phyloP scores from a whole-genome alignment of 108 stramenopile species.

The Discostella pseudostelligera region DNA sequence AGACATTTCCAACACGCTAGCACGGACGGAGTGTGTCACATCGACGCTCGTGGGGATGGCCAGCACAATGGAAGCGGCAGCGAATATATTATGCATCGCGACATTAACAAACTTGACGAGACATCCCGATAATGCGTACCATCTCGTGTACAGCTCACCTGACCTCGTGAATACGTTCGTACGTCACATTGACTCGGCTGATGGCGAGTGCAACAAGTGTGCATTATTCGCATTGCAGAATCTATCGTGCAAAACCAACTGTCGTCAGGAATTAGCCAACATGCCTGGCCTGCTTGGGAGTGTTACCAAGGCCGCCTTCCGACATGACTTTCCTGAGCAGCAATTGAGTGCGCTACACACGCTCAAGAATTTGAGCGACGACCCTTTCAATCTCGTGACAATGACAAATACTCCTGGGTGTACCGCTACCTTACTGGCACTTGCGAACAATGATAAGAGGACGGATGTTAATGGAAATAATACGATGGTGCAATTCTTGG shows the following conservation, averaged over 20 bases:
- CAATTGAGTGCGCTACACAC: slow-evolving; percentile 43
- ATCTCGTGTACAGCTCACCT: slow-evolving; percentile 33
- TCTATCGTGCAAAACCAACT: slow-evolving; percentile 34
- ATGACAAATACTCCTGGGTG: slow-evolving; percentile 49
- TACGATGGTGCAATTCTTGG: slow-evolving; percentile 44
- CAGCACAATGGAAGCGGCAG: slow-evolving; percentile 37
- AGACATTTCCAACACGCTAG: slow-evolving; percentile 26
- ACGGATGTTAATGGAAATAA: slow-evolving; percentile 5
- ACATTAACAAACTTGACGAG: slow-evolving; percentile 45
- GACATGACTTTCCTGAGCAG: slow-evolving; percentile 28
- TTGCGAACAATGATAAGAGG: slow-evolving; percentile 30
- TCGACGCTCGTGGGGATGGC: slow-evolving; percentile 29
- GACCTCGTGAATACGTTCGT: slow-evolving; percentile 18
- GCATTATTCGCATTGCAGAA: slow-evolving; percentile 46
- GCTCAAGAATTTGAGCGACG: slow-evolving; percentile 43
- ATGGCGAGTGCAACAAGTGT: slow-evolving; percentile 40
- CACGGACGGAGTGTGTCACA: slow-evolving; percentile 28
- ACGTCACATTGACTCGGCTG: slow-evolving; percentile 3
- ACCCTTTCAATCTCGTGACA: slow-evolving; percentile 43
- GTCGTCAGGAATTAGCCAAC: slow-evolving; percentile 45
- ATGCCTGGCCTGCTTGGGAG: slow-evolving; percentile 19
- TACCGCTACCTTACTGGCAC: slow-evolving; percentile 37
- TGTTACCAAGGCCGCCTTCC: slow-evolving; percentile 34
- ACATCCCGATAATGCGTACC: slow-evolving; percentile 35
- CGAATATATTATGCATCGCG: slow-evolving; percentile 44